Percentiles rank a stretch among this genome's conserved stretches.
Evolutionary conservation across 768 basidiomycete species (phyloP).

Genomic region (Hygrocybe coccinea): DNA sequence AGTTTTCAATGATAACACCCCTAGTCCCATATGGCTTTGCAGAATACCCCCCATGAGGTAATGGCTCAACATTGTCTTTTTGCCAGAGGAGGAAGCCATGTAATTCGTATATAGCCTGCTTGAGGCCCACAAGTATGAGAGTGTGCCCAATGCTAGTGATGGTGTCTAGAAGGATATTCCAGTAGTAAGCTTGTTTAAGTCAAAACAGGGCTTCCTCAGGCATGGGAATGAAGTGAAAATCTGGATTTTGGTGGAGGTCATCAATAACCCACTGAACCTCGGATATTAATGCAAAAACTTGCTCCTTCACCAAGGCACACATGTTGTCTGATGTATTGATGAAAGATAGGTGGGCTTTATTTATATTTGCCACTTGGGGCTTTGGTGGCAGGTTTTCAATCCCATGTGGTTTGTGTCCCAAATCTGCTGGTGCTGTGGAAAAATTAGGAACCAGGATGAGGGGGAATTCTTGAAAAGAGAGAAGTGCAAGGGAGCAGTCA

Average conservation of each 20-base stretch:
- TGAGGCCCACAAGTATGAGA: neutral
- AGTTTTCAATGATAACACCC: neutral
- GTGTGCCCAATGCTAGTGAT: neutral
- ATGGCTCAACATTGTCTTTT: neutral
- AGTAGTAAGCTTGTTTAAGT: neutral
- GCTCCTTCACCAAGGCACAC: neutral
- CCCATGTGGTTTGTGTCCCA: neutral
- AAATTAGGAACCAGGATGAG: neutral
- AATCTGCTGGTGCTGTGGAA: neutral
- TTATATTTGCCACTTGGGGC: neutral
- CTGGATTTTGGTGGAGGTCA: neutral
- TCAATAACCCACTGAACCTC: neutral
- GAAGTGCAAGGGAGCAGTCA: neutral
- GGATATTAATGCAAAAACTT: neutral
- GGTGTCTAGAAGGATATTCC: neutral
- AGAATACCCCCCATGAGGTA: neutral
- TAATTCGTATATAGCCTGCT: neutral
- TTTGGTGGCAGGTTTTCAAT: neutral
- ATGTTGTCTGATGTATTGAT: neutral
- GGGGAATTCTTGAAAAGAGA: neutral
- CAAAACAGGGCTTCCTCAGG: neutral
- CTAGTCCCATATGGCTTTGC: neutral
- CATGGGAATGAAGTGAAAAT: neutral
- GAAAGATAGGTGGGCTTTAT: neutral
- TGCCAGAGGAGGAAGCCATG: neutral